Evolutionary conservation across 179 eudicot genomes (phyloP), one percentile per base, ranked within the genome.

Genomic region (Beta corolliflora): DNA sequence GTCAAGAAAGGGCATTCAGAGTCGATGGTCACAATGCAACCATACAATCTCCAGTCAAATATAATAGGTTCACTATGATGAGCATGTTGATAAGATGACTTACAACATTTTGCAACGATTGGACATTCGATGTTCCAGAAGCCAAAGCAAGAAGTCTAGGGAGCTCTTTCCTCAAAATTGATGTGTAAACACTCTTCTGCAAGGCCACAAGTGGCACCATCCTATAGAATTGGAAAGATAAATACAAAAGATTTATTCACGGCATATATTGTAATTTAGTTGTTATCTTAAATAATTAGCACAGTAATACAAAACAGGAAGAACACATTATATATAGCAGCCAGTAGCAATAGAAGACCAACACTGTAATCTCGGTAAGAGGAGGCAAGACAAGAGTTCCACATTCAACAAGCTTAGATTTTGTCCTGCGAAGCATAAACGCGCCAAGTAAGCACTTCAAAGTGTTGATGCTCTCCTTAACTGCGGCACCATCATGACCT

Each of bases 371-470:
- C 86, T 94, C 99, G 72, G 98, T 86, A 77, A 96, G 93, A 88
- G 95, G 93, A 71, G 99, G 99, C 90, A 96, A 87, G 81, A 84
- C 88, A 79, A 94, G 93, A 81, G 90, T 85, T 81, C 99, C 98
- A 52, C 91, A 83, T 82, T 92, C 90, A 71, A 94, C 86, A 84
- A 94, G 95, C 89, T 90, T 89, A 71, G 96, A 80, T 89, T 96
- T 96, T 78, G 98, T 94, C 84, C 99, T 88, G 77, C 98, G 93
- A 60, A 94, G 94, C 99, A 96, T 94, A 76, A 96, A 92, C 50
- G 98, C 97, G 36, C 87, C 87, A 82, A 96, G 81, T 76, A 93
- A 74, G 85, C 90, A 87, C 85, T 88, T 94, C 84, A 96, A 88
- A 58, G 84, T 85, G 83, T 83, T 91, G 59, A 91, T 91, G 80